Conservation (phyloP, 192 early-diverging fungal genomes). For the Haplosporangium gracile region DNA sequence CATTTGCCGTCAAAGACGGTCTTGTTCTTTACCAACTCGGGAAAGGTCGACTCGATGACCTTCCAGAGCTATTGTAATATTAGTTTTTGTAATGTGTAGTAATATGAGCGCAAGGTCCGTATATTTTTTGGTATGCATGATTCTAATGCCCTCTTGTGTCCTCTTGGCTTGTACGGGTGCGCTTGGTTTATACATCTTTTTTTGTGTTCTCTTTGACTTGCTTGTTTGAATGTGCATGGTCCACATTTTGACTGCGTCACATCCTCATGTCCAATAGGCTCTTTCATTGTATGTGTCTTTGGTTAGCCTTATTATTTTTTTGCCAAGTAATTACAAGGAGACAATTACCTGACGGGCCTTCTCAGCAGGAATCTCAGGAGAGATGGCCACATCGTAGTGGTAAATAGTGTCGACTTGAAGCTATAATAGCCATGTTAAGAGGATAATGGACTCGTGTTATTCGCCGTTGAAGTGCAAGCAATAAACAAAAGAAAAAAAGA, state of each 20-base stretch:
- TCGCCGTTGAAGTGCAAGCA: neutral
- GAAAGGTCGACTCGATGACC: conserved; percentile 29
- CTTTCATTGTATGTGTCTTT: no score
- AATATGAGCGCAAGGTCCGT: neutral
- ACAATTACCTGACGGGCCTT: conserved; percentile 36
- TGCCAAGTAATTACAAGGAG: neutral
- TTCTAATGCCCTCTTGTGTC: no score
- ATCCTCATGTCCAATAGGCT: neutral
- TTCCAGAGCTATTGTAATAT: conserved; percentile 30
- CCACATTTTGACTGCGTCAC: neutral
- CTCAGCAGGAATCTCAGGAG: conserved; percentile 32
- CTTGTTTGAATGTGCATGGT: neutral
- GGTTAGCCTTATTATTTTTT: neutral
- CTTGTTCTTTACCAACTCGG: conserved; percentile 31
- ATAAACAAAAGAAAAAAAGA: neutral
- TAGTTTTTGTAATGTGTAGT: neutral
- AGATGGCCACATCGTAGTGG: conserved; percentile 52
- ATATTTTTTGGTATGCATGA: no score
- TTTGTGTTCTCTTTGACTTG: no score
- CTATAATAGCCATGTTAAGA: neutral
- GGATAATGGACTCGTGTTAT: neutral
- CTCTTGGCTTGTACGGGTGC: no score
- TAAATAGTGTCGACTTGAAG: conserved; percentile 40
- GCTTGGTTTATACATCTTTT: no score
- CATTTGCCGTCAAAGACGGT: conserved; percentile 42